Base-by-base conservation (phyloP, 225 moss, liverwort and hornwort species). In the Antitrichia curtipendula region DNA sequence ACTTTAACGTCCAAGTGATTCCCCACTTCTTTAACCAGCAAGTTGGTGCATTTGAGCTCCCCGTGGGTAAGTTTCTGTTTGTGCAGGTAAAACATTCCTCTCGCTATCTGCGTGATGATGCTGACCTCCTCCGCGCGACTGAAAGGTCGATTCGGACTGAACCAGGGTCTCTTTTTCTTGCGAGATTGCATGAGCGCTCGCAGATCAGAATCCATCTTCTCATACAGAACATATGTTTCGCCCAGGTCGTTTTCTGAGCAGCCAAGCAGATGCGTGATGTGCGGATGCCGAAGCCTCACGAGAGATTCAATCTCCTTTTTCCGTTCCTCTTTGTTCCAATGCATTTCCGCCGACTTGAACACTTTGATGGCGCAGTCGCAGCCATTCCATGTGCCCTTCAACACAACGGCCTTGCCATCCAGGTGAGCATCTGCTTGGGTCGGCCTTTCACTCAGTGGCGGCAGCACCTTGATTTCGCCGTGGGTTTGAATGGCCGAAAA, bases 71-170 rank as follows among this genome's bases (percentile, higher is more conserved):
- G 64, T 27, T 80, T 70, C 77, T 88, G 73, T 24, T 88, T 41
- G 76, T 92, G 92, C 80, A 92, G 70, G 88, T 86, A 92, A 61
- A 89, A 89, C 89, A 92, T 89, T 5, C 91, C 92, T 70, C 85
- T 77, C 18, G 93, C 93, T 84, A 91, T 88, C 90, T 93, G 93
- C 38, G 86, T 86, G 64, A 93, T 88, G 84, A 91, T 90, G 81
- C 88, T 91, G 15, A 93, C 52, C 82, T 88, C 87, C 45, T 85
- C 85, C 7, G 85, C 18, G 25, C 82, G 91, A 56, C 40, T 90
- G n/a, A 91, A 93, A 21, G 91, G 90, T 10, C 89, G 89, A 40
- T 34, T 45, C 32, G 80, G 60, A 78, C 10, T 40, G 28, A 78
- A 57, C 78, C 77, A 77, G 54, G 9, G n/a, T 77, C 23, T 77